phyloP scores from a whole-genome alignment of 1,139 yeast species.

The Yamadazyma kanchanaburiensis region DNA sequence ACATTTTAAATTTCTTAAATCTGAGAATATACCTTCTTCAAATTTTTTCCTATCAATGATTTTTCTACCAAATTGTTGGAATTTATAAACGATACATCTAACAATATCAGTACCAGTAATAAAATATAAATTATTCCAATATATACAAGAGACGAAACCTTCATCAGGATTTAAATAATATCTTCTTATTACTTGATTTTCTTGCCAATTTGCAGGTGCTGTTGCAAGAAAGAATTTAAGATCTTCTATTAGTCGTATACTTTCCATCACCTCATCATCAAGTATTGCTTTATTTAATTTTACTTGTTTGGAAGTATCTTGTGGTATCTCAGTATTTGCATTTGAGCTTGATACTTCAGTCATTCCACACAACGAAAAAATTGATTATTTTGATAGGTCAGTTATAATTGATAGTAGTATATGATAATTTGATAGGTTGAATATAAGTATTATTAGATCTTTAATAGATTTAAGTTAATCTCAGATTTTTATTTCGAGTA shows the following conservation, averaged over 20 bases:
- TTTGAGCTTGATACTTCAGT: no score
- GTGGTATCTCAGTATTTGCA: no score
- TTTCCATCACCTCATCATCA: slow-evolving; percentile 38
- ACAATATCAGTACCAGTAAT: slow-evolving; percentile 97
- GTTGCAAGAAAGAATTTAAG: slow-evolving; percentile 82
- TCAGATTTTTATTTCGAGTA: no score
- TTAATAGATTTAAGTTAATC: no score
- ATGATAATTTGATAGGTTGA: no score
- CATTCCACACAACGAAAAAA: no score
- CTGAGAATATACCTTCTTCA: slow-evolving; percentile 95
- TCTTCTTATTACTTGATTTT: slow-evolving; percentile 80
- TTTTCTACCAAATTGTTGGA: slow-evolving; percentile 85
- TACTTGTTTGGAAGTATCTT: slow-evolving; percentile 3
- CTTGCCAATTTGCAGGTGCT: slow-evolving; percentile 95
- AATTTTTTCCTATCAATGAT: slow-evolving; percentile 86
- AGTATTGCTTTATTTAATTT: slow-evolving; percentile 8
- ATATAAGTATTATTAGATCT: no score
- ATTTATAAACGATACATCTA: slow-evolving; percentile 82
- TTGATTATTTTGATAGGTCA: no score
- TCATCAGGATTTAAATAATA: slow-evolving; percentile 86
- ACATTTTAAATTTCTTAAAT: slow-evolving; percentile 80
- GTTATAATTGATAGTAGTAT: no score
- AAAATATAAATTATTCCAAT: slow-evolving; percentile 87
- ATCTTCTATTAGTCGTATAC: slow-evolving; percentile 67
- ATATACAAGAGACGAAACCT: slow-evolving; percentile 87